Evolutionary conservation across 306 rosid species (phyloP), one percentile per base, ranked within the genome.

Genomic region (Albizia julibrissin): DNA sequence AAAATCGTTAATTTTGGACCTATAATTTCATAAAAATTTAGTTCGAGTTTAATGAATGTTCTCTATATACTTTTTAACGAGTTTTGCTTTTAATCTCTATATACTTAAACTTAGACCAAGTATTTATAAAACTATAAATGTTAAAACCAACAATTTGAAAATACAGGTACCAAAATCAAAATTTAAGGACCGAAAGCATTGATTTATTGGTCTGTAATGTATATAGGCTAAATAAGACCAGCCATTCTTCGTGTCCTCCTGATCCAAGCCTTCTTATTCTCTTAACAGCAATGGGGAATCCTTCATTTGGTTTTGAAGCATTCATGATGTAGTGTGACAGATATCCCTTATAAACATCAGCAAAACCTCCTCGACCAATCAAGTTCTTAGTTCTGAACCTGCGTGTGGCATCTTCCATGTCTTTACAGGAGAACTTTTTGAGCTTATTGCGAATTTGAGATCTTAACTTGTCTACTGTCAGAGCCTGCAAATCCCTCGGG

Each of bases 331-430:
- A 43, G 44, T 26, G 56, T 44, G 67, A 47, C 33, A 83, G 66
- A 75, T 66, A 81, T 62, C 92, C 90, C n/a, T 67, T 85, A 8
- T 78, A 85, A 66, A 89, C 89, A 72, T 89, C 90, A 34, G 85
- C 86, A 47, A 81, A 89, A 54, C 87, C 86, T 0, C 92, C 90
- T 77, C 80, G 85, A 31, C 92, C 87, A 0, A 87, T 67, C 9
- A 87, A 75, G 54, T 87, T 89, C 61, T 72, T 79, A 5, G 12
- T 18, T 18, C 79, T 85, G 80, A 89, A 83, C 43, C 65, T 89
- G 37, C 79, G 52, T 2, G 89, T 89, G 27, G 89, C 90, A 16
- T 76, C 83, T 65, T 78, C 77, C 77, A 89, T 54, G 11, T 54
- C 74, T 59, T 22, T 33, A 31, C 66, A 85, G 74, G 70, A 8